phyloP scores from a whole-genome alignment of 768 basidiomycete species.

The Lentinula raphanica region DNA sequence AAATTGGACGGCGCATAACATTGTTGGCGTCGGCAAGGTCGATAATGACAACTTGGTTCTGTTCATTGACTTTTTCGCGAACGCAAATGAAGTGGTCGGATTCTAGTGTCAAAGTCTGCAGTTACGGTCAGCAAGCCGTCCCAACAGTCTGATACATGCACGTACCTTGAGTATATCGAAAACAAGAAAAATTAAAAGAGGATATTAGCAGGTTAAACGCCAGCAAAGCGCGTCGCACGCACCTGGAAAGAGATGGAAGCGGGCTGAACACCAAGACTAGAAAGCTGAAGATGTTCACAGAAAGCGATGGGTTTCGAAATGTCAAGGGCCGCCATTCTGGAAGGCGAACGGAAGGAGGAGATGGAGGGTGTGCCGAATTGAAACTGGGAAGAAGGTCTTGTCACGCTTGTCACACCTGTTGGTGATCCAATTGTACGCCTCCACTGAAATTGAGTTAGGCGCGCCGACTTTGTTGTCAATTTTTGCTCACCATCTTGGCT shows the following conservation, averaged over 20 bases:
- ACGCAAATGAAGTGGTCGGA: conserved; percentile 98
- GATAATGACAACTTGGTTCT: conserved; percentile 98
- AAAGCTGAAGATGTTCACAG: conserved; percentile 90
- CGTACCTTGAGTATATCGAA: conserved; percentile 23
- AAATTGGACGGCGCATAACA: conserved; percentile 91
- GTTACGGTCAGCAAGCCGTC: neutral
- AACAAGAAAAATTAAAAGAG: conserved; percentile 2
- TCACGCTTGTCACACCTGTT: neutral
- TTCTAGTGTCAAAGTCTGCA: conserved; percentile 86
- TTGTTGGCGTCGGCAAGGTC: conserved; percentile 97
- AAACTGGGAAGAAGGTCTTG: neutral
- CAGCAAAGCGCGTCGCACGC: conserved; percentile 33
- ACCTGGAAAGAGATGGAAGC: conserved; percentile 97
- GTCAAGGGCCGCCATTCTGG: conserved; percentile 42
- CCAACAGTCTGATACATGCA: conserved; percentile 9
- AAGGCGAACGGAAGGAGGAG: conserved; percentile 8
- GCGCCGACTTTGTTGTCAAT: neutral
- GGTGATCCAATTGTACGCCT: neutral
- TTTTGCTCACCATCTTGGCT: conserved; percentile 2
- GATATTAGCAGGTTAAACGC: conserved; percentile 15
- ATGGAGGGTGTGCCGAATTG: neutral
- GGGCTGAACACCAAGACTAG: conserved; percentile 93
- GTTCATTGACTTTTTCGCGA: conserved; percentile 90
- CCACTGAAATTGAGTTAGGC: neutral
- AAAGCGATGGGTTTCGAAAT: conserved; percentile 78